These are phyloP conservation scores for Physcomitrellopsis africana DNA, from an alignment of 225 moss, liverwort and hornwort species.

Conservation along the genomic window DNA sequence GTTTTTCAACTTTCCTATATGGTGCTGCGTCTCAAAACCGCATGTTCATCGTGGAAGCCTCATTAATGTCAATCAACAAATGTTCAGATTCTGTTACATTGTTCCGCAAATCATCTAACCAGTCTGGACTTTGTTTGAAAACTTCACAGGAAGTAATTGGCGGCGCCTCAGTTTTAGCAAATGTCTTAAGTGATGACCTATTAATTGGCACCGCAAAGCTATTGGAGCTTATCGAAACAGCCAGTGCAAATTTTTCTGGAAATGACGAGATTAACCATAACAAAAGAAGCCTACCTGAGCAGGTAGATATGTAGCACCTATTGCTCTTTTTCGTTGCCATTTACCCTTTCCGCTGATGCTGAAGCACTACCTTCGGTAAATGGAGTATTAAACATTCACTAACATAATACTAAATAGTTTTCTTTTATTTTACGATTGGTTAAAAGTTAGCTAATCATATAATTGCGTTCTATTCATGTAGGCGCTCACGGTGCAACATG, in stretches of 20 bases:
- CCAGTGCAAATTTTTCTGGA: constrained; percentile 57
- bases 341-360: background rate
- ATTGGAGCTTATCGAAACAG: constrained; percentile 68
- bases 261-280: constrained; percentile 56
- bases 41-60: background rate
- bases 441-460: background rate
- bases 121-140: constrained; percentile 7
- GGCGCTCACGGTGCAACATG: constrained; percentile 70
- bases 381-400: background rate
- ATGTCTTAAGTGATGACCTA: constrained; percentile 65
- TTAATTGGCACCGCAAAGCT: constrained; percentile 69
- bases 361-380: background rate
- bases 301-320: constrained; percentile 35
- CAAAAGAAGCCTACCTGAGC: constrained; percentile 62
- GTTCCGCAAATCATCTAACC: background rate
- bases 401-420: background rate
- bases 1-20: background rate
- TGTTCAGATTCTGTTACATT: background rate
- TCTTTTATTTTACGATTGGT: background rate
- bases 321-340: background rate
- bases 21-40: background rate
- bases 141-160: constrained; percentile 63
- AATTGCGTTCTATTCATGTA: constrained; percentile 21
- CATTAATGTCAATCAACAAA: background rate
- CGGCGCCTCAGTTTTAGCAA: constrained; percentile 63